phyloP scores from a whole-genome alignment of 1,139 yeast species.

The Zygosaccharomyces pseudobailii region DNA sequence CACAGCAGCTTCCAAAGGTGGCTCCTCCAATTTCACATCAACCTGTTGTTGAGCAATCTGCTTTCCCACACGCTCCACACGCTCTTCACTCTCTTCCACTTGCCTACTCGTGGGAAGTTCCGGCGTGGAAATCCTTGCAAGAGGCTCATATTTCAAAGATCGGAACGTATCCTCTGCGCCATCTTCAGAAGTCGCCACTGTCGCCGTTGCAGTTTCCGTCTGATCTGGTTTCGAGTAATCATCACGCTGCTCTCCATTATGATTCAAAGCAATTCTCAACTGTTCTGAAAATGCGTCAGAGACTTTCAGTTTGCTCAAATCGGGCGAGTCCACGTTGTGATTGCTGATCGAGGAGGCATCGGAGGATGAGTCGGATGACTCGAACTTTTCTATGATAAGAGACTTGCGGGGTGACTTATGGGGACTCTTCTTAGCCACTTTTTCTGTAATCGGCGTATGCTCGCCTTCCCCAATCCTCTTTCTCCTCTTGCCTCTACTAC shows the following conservation, averaged over 20 bases:
- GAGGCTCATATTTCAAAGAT: not conserved
- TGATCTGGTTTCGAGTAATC: conserved; percentile 1
- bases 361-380: conserved; percentile 14
- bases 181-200: not conserved
- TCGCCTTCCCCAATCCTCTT: conserved; percentile 12
- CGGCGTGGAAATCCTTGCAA: conserved; percentile 11
- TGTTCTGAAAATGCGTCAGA: conserved; percentile 25
- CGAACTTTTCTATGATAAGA: conserved; percentile 22
- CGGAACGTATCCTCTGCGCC: not conserved
- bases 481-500: conserved; percentile 10
- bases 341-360: conserved; percentile 12
- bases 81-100: conserved; percentile 30
- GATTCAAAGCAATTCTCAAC: conserved; percentile 13
- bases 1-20: conserved; percentile 8
- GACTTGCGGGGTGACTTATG: conserved; percentile 22
- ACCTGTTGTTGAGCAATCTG: conserved; percentile 13
- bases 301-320: conserved; percentile 6
- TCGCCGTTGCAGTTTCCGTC: conserved; percentile 25
- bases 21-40: not conserved
- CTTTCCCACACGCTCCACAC: conserved; percentile 28
- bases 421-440: conserved; percentile 22
- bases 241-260: conserved; percentile 6
- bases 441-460: conserved; percentile 22
- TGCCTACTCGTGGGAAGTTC: conserved; percentile 29
- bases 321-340: not conserved